Evolutionary conservation across 2,329 filamentous ascomycete genomes (phyloP).

Genomic region (Curvularia sp.): DNA sequence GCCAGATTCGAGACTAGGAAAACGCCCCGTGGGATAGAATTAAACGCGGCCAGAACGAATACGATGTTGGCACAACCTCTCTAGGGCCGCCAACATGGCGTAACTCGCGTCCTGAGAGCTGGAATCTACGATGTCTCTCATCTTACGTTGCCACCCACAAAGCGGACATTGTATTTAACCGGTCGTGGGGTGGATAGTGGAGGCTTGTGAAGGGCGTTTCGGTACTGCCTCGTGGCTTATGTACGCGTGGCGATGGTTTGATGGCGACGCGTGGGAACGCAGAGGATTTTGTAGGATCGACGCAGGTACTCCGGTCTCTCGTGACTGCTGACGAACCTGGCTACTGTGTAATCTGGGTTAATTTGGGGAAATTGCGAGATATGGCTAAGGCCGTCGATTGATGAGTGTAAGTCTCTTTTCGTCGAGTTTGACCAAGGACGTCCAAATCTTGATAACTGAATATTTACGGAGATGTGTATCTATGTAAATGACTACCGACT

Average conservation of each 20-base stretch:
- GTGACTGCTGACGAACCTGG: neutral
- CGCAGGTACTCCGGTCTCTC: neutral
- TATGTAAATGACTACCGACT: neutral
- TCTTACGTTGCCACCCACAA: conserved; percentile 5
- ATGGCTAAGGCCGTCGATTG: neutral
- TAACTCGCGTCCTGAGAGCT: conserved; percentile 7
- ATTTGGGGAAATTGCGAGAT: neutral
- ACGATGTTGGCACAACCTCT: conserved; percentile 6
- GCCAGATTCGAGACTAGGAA: neutral
- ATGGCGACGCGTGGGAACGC: neutral
- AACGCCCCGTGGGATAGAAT: neutral
- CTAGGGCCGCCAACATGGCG: conserved; percentile 9
- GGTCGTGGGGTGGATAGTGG: neutral
- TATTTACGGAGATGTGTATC: neutral
- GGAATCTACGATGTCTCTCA: neutral
- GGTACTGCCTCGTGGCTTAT: neutral
- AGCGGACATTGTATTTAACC: conserved; percentile 19
- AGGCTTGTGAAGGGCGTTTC: neutral
- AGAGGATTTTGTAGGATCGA: neutral
- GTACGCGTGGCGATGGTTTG: conserved; percentile 5
- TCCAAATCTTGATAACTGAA: neutral
- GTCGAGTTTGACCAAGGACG: neutral
- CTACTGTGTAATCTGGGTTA: neutral
- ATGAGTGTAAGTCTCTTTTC: neutral
- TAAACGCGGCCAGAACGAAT: neutral